A percentile compares a stretch with the other conserved stretches of the same genome.
These are phyloP conservation scores for Waltergamsia citrina DNA, from an alignment of 2,329 filamentous ascomycete species.

Conservation along the genomic window DNA sequence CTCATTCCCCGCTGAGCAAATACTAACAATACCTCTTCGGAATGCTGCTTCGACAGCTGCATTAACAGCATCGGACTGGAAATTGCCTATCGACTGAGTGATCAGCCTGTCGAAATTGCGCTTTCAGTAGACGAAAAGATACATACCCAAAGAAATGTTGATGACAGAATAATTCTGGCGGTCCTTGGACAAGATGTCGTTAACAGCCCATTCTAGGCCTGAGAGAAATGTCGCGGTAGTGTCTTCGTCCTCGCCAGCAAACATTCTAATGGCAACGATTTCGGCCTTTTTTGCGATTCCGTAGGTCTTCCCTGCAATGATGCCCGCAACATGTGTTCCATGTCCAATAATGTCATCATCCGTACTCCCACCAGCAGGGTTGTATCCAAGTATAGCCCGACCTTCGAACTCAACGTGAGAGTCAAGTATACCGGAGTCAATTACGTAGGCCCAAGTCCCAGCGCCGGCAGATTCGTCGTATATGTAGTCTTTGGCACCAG, in stretches of 20 bases:
- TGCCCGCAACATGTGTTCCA: slow-evolving; percentile 38
- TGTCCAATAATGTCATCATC: slow-evolving; percentile 29
- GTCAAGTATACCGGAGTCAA: slow-evolving; percentile 44
- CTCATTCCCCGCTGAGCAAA: slow-evolving; percentile 48
- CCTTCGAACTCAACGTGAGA: slow-evolving; percentile 34
- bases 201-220: slow-evolving; percentile 31
- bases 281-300: slow-evolving; percentile 34
- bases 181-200: slow-evolving; percentile 29
- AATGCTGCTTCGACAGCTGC: slow-evolving; percentile 35
- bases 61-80: slow-evolving; percentile 36
- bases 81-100: slow-evolving; percentile 27
- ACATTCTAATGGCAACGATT: slow-evolving; percentile 36
- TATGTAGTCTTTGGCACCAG: slow-evolving; percentile 22
- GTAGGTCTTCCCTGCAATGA: slow-evolving; percentile 30
- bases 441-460: slow-evolving; percentile 38
- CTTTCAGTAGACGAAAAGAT: slow-evolving; percentile 35
- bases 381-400: slow-evolving; percentile 27
- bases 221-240: slow-evolving; percentile 19
- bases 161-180: slow-evolving; percentile 33
- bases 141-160: slow-evolving; percentile 44
- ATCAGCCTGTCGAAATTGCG: slow-evolving; percentile 34
- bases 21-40: slow-evolving; percentile 35
- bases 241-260: slow-evolving; percentile 19
- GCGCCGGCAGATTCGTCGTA: slow-evolving; percentile 31
- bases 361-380: slow-evolving; percentile 16